Evolutionary conservation across 805 yeast genomes (phyloP).

Genomic region (Saturnispora hagleri): DNA sequence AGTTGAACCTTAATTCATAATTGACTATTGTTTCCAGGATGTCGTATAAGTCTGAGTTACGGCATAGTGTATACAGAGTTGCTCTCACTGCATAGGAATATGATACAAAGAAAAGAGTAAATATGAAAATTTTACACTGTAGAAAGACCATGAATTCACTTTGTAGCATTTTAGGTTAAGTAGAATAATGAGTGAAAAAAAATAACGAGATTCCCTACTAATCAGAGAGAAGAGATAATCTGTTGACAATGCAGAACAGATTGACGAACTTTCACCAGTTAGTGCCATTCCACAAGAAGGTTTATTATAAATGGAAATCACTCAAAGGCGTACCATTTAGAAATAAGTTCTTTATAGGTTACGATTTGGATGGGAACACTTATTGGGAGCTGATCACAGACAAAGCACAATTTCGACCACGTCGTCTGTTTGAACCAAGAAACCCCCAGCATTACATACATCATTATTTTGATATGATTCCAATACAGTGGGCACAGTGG

Average conservation of each 20-base stretch:
- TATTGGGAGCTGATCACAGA: conserved; percentile 73
- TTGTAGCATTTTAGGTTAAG: not conserved
- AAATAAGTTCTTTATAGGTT: conserved; percentile 58
- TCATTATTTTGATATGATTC: conserved; percentile 50
- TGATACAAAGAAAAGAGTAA: not conserved
- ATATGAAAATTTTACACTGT: not conserved
- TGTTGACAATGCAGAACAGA: conserved; percentile 18
- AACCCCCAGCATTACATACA: conserved; percentile 38
- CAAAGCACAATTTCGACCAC: conserved; percentile 30
- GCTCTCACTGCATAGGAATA: conserved; percentile 33
- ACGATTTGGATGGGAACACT: conserved; percentile 76
- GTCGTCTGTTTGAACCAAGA: conserved; percentile 57
- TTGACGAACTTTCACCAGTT: conserved; percentile 30
- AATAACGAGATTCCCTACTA: not conserved
- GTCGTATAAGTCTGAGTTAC: conserved; percentile 53
- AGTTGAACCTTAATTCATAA: conserved; percentile 60
- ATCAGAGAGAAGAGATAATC: not conserved
- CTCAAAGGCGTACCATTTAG: conserved; percentile 61
- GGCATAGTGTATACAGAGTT: conserved; percentile 59
- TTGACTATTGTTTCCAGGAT: conserved; percentile 51
- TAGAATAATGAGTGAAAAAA: not conserved
- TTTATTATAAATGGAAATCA: conserved; percentile 50
- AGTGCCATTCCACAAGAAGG: conserved; percentile 41
- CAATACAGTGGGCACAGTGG: conserved; percentile 81
- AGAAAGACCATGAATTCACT: not conserved